Percentiles rank a stretch among this genome's conserved stretches.
These are phyloP conservation scores for Miscanthus sacchariflorus DNA, from an alignment of 202 grass and related monocot species.

Conservation along the genomic window DNA sequence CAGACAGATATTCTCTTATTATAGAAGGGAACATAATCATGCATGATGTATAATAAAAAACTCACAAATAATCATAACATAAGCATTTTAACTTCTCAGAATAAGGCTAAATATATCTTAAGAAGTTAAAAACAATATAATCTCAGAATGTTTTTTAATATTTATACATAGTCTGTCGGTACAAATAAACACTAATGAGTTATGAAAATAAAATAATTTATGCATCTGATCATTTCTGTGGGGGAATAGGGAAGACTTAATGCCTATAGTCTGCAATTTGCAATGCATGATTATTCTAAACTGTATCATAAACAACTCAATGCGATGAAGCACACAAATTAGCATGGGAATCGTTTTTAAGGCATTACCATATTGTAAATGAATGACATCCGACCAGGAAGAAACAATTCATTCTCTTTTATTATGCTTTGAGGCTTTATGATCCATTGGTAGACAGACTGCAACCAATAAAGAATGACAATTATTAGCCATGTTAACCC, in stretches of 20 bases:
- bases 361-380: constrained; percentile 91
- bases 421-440: constrained; percentile 85
- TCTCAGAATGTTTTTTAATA: neutral
- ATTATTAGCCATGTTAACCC: constrained; percentile 7
- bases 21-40: constrained; percentile 7
- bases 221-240: neutral
- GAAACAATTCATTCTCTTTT: constrained; percentile 94
- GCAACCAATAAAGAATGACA: constrained; percentile 46
- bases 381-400: constrained; percentile 98
- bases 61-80: neutral
- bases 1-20: neutral
- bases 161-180: neutral
- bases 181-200: neutral
- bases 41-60: neutral
- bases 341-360: constrained; percentile 36
- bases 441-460: constrained; percentile 99
- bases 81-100: neutral
- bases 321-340: constrained; percentile 38
- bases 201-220: neutral
- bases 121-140: neutral
- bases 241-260: neutral
- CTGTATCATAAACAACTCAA: constrained; percentile 4
- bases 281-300: constrained; percentile 2
- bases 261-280: neutral
- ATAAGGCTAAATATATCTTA: neutral